These are phyloP conservation scores for Aspergillus sp. DNA, from an alignment of 2,329 filamentous ascomycete genomes.

Conservation along the genomic window DNA sequence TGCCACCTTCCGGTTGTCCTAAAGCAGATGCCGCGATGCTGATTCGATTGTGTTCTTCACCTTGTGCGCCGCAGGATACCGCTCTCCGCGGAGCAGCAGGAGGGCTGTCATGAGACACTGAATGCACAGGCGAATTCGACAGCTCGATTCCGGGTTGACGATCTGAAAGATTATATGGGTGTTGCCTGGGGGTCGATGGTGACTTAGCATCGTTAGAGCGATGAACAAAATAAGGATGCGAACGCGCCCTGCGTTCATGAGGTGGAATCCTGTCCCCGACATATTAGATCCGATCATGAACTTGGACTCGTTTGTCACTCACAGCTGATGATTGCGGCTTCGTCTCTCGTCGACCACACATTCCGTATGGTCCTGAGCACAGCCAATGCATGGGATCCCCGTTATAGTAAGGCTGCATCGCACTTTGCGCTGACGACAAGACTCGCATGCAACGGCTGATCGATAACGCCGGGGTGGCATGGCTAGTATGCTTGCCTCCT, in stretches of 20 bases:
- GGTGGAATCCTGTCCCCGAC: no score
- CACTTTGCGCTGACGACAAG: conserved; percentile 16
- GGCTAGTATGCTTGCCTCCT: no score
- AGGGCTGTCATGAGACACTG: no score
- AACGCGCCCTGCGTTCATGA: background rate
- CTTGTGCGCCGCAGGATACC: no score
- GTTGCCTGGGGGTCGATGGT: background rate
- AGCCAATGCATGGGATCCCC: conserved; percentile 20
- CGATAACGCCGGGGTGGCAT: conserved; percentile 9
- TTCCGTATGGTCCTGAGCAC: conserved; percentile 17
- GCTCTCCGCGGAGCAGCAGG: no score
- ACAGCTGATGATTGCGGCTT: conserved; percentile 5
- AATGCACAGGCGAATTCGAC: background rate
- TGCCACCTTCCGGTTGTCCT: conserved; percentile 8
- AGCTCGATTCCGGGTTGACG: background rate
- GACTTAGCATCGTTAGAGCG: background rate
- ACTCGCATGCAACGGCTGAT: conserved; percentile 9
- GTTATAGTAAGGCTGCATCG: conserved; percentile 18
- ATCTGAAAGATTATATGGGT: background rate
- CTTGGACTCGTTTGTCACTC: no score
- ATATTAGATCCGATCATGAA: no score
- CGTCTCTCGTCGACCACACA: conserved; percentile 16
- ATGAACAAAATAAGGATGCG: background rate
- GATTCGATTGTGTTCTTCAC: conserved; percentile 15
- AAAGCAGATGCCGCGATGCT: conserved; percentile 17